Evolutionary conservation across 2,329 filamentous ascomycete species (phyloP).

Genomic region (Chaetomiaceae sp.): DNA sequence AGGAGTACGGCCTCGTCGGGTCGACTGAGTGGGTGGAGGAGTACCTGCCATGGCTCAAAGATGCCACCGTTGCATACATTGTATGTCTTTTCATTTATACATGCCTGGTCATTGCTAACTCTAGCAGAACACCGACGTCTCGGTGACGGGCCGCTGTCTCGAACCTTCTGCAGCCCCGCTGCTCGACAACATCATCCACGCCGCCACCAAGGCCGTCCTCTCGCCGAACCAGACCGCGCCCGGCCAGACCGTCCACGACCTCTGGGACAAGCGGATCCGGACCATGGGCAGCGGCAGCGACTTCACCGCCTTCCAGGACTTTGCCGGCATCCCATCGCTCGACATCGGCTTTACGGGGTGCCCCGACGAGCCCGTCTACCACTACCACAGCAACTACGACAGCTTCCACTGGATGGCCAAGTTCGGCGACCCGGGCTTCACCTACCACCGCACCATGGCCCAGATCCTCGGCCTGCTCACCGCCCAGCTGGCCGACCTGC

Average conservation of each 20-base stretch:
- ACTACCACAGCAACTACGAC: conserved; percentile 91
- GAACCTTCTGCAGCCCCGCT: conserved; percentile 65
- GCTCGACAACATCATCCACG: conserved; percentile 66
- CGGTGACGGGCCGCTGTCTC: conserved; percentile 62
- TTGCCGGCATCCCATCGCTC: conserved; percentile 61
- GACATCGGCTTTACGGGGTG: conserved; percentile 56
- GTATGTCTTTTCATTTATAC: conserved; percentile 1
- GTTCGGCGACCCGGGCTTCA: conserved; percentile 66
- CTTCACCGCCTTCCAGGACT: conserved; percentile 72
- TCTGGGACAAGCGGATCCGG: conserved; percentile 58
- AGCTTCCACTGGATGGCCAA: conserved; percentile 84
- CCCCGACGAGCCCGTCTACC: conserved; percentile 55
- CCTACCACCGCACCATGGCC: conserved; percentile 63
- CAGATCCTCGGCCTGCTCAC: conserved; percentile 61
- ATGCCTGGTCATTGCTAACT: background rate
- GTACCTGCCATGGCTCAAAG: conserved; percentile 73
- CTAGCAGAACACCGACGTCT: conserved; percentile 68
- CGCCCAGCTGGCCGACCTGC: conserved; percentile 56
- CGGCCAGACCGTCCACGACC: conserved; percentile 66
- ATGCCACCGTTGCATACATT: conserved; percentile 72
- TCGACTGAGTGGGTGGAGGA: conserved; percentile 94
- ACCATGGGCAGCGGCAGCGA: conserved; percentile 71
- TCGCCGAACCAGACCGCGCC: conserved; percentile 69
- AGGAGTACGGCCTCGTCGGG: conserved; percentile 82
- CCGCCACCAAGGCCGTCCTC: conserved; percentile 58